Evolutionary conservation across 192 early-diverging fungal species (phyloP).

Genomic region (Irineochytrium annulatum): DNA sequence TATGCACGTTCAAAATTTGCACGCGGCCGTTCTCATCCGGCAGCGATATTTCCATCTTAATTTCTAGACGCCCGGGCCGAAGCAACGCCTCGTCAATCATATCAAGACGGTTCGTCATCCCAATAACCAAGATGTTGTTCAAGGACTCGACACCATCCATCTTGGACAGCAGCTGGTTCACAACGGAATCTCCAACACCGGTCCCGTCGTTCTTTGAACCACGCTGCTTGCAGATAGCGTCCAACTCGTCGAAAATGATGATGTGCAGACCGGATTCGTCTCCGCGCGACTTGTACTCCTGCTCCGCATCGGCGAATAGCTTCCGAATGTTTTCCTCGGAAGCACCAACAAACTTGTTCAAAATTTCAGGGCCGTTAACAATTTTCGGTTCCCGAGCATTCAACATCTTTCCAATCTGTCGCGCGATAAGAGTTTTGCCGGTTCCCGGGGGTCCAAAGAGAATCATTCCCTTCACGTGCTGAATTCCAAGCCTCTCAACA

Average conservation of each 20-base stretch:
- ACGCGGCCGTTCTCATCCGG: conserved; percentile 89
- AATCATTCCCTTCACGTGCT: conserved; percentile 93
- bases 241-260: conserved; percentile 98
- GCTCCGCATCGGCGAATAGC: conserved; percentile 90
- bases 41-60: conserved; percentile 93
- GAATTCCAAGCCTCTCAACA: conserved; percentile 93
- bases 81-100: conserved; percentile 98
- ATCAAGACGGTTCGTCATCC: conserved; percentile 98
- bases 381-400: conserved; percentile 90
- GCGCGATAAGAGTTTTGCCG: conserved; percentile 95
- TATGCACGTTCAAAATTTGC: conserved; percentile 96
- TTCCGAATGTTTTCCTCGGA: conserved; percentile 97
- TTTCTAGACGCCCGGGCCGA: conserved; percentile 91
- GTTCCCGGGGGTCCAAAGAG: conserved; percentile 78
- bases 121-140: conserved; percentile 96
- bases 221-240: conserved; percentile 98
- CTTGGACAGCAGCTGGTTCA: conserved; percentile 96
- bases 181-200: conserved; percentile 93
- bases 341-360: conserved; percentile 96
- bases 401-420: conserved; percentile 99
- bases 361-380: conserved; percentile 92
- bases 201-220: conserved; percentile 88
- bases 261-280: conserved; percentile 91
- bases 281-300: conserved; percentile 89
- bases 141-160: conserved; percentile 99